Percentiles rank a stretch among this genome's conserved stretches.
Evolutionary conservation across 208 protist genomes (phyloP).

Genomic region (Kentomonas sorsogonicus): DNA sequence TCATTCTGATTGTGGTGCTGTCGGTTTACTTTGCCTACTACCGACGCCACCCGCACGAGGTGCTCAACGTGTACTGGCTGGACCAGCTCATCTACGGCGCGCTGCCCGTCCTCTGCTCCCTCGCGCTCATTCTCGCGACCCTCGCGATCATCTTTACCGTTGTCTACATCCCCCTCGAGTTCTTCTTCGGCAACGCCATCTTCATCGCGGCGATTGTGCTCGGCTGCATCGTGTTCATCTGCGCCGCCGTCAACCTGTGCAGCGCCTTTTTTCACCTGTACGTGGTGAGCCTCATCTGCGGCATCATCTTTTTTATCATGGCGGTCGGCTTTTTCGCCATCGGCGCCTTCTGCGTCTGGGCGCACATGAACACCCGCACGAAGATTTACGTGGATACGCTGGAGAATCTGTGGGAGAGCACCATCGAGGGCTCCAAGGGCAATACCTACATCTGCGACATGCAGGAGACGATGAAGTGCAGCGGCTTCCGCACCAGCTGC

Average conservation of each 20-base stretch:
- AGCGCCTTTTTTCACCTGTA: slow-evolving; percentile 33
- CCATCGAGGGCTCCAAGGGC: slow-evolving; percentile 7
- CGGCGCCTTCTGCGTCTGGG: slow-evolving; percentile 22
- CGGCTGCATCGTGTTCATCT: slow-evolving; percentile 19
- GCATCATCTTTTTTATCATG: slow-evolving; percentile 20
- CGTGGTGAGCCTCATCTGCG: slow-evolving; percentile 20
- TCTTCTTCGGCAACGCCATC: slow-evolving; percentile 21
- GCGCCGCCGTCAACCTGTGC: slow-evolving; percentile 22
- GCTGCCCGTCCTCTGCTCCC: slow-evolving; percentile 14
- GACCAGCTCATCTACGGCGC: slow-evolving; percentile 24
- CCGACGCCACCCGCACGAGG: slow-evolving; percentile 28
- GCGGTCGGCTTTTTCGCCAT: slow-evolving; percentile 27
- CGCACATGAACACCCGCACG: slow-evolving; percentile 15
- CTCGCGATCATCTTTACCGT: slow-evolving; percentile 20
- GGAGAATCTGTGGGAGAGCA: slow-evolving; percentile 19
- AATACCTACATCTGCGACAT: slow-evolving; percentile 23
- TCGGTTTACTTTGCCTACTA: slow-evolving; percentile 23
- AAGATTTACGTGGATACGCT: slow-evolving; percentile 15
- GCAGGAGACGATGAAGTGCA: slow-evolving; percentile 39
- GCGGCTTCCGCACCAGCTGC: slow-evolving; percentile 50
- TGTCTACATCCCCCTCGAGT: slow-evolving; percentile 18
- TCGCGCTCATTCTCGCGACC: slow-evolving; percentile 14
- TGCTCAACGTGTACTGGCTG: slow-evolving; percentile 24
- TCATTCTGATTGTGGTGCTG: slow-evolving; percentile 16
- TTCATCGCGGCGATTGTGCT: slow-evolving; percentile 25